Base-by-base conservation (phyloP, 371 early-diverging fungal genomes). In the Mortierella sp. region DNA sequence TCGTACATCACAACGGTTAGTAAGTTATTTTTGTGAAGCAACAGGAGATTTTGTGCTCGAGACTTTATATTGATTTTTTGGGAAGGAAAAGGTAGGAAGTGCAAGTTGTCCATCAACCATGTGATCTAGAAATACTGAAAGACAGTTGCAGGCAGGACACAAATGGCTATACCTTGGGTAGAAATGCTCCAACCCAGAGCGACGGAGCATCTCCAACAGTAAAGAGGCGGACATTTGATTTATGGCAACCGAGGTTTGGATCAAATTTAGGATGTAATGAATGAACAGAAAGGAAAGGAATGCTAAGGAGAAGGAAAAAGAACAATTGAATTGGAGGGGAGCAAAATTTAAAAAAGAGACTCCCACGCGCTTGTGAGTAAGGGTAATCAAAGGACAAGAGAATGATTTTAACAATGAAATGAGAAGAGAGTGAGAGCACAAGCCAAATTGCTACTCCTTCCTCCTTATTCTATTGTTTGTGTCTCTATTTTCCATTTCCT, bases 131-230 rank as follows among this genome's bases (percentile, higher is more conserved):
- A 19, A 10, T 22, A 19, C 15, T 6, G 19, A 19, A 47, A 47
- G 47, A 47, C n/a, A 15, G 22, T 47, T 17, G 22, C 47, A 3
- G 22, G 47, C 4, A 47, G 13, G 32, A 56, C 19, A 26, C 22
- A 19, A 10, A 26, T 29, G 47, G 2, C 29, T 37, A 15, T 89
- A 77, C 81, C 83, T 72, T 61, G 76, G 69, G 34, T 74, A 82
- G 69, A 68, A 73, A 53, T 82, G 83, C 45, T 82, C 85, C 37
- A 85, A 74, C 13, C 76, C 69, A 19, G 82, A 75, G 42, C 65
- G 78, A 37, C 82, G 70, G 70, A 84, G 74, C 59, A 85, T 85
- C 58, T 85, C 85, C 60, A 83, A 66, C 43, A 88, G 82, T 26
- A 85, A 58, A 19, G 84, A 66, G n/a, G 84, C 53, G 60, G 80